A percentile compares a stretch with the other conserved stretches of the same genome.
These are phyloP conservation scores for Ceratocystis harringtonii DNA, from an alignment of 2,329 filamentous ascomycete species.

Conservation along the genomic window DNA sequence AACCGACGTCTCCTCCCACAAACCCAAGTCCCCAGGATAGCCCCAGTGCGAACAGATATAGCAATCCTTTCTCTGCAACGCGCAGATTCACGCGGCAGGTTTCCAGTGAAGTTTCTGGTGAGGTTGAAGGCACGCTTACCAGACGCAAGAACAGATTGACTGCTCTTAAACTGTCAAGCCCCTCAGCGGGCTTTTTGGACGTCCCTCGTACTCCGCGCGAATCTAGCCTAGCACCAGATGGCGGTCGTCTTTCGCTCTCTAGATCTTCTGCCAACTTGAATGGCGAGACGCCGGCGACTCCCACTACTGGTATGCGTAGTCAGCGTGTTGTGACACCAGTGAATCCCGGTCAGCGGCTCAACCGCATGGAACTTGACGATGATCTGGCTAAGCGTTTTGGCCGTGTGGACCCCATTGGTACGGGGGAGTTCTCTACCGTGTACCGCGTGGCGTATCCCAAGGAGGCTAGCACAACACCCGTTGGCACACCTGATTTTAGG, in stretches of 20 bases:
- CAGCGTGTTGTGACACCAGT: constrained; percentile 48
- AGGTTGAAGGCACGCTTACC: constrained; percentile 9
- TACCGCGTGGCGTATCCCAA: constrained; percentile 51
- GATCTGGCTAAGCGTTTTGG: constrained; percentile 62
- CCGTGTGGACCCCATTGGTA: constrained; percentile 64
- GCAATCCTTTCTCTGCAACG: constrained; percentile 30
- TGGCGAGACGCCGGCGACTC: constrained; percentile 53
- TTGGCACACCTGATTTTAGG: constrained; percentile 19
- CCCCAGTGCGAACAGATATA: constrained; percentile 33
- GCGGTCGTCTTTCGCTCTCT: constrained; percentile 71
- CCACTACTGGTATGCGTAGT: constrained; percentile 41
- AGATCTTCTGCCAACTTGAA: constrained; percentile 28
- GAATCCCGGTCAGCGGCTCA: constrained; percentile 47
- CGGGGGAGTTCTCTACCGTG: constrained; percentile 86
- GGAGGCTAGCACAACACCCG: constrained; percentile 17
- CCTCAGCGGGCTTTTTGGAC: constrained; percentile 10
- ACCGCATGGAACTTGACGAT: constrained; percentile 52
- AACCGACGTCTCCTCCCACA: constrained; percentile 39
- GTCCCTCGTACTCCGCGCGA: constrained; percentile 68
- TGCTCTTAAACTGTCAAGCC: constrained; percentile 12
- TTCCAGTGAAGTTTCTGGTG: constrained; percentile 19
- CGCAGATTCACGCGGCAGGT: constrained; percentile 22
- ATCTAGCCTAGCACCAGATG: constrained; percentile 57
- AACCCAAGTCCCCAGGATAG: constrained; percentile 30
- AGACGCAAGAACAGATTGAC: constrained; percentile 14